Conservation (phyloP, 371 early-diverging fungal genomes). For the Mucor saturninus region DNA sequence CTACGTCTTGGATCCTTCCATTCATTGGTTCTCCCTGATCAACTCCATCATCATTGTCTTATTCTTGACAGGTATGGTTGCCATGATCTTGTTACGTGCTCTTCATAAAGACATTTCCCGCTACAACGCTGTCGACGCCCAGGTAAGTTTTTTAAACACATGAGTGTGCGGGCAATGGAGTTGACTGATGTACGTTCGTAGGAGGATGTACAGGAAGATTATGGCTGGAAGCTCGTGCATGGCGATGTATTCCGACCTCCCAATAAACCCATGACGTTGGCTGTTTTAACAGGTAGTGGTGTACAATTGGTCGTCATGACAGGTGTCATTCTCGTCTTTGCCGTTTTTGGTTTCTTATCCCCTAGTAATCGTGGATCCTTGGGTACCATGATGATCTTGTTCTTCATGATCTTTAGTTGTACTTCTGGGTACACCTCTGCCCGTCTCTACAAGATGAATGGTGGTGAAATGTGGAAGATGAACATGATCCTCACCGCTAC, state of each 20-base stretch:
- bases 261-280: constrained; percentile 73
- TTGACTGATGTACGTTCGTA: neutral
- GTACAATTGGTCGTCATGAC: constrained; percentile 91
- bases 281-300: constrained; percentile 91
- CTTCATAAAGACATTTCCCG: constrained; percentile 87
- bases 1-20: constrained; percentile 81
- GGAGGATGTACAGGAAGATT: constrained; percentile 89
- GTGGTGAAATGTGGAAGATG: constrained; percentile 85
- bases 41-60: constrained; percentile 30
- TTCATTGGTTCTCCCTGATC: constrained; percentile 60
- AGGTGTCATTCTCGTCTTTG: constrained; percentile 83
- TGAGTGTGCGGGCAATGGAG: neutral
- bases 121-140: constrained; percentile 76
- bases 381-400: constrained; percentile 85
- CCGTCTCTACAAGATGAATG: constrained; percentile 92
- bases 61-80: constrained; percentile 89
- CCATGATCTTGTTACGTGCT: constrained; percentile 83
- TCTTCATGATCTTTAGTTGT: constrained; percentile 87
- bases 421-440: constrained; percentile 90
- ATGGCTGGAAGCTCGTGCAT: constrained; percentile 92
- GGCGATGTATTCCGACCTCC: constrained; percentile 95
- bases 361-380: constrained; percentile 95
- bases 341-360: constrained; percentile 95
- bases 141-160: constrained; percentile 18
- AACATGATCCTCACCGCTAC: constrained; percentile 86